Evolutionary conservation across 441 rosid species (phyloP).

Genomic region (Erodium texanum): DNA sequence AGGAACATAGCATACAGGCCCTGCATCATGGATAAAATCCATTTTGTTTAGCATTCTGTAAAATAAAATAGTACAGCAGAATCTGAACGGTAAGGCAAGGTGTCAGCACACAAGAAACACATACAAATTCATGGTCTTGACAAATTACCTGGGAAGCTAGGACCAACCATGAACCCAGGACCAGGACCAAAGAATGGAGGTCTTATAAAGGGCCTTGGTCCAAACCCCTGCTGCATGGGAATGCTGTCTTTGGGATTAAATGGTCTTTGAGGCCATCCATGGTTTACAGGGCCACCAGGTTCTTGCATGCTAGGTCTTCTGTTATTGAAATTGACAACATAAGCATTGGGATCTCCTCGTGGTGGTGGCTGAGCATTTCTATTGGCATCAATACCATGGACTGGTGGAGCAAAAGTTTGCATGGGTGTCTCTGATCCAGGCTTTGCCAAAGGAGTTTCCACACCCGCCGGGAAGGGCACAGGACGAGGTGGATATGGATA

Average conservation of each 20-base stretch:
- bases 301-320: slow-evolving; percentile 47
- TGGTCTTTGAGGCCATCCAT: slow-evolving; percentile 56
- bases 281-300: slow-evolving; percentile 36
- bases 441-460: slow-evolving; percentile 49
- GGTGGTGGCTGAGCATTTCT: slow-evolving; percentile 43
- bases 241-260: slow-evolving; percentile 48
- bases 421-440: slow-evolving; percentile 46
- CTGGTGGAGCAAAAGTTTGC: slow-evolving; percentile 55
- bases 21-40: slow-evolving; percentile 26
- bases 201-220: slow-evolving; percentile 57
- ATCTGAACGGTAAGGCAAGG: neutral
- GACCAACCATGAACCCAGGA: slow-evolving; percentile 71
- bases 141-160: slow-evolving; percentile 65
- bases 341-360: slow-evolving; percentile 49
- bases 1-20: slow-evolving; percentile 60
- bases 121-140: slow-evolving; percentile 9
- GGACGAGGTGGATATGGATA: slow-evolving; percentile 51
- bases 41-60: slow-evolving; percentile 13
- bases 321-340: slow-evolving; percentile 32
- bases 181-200: slow-evolving; percentile 51
- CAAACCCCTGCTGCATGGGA: slow-evolving; percentile 51
- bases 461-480: slow-evolving; percentile 47
- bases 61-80: neutral
- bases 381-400: slow-evolving; percentile 27
- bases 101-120: slow-evolving; percentile 3